Base-by-base conservation (phyloP, 2,329 filamentous ascomycete genomes). In the Pezicula carpinea region DNA sequence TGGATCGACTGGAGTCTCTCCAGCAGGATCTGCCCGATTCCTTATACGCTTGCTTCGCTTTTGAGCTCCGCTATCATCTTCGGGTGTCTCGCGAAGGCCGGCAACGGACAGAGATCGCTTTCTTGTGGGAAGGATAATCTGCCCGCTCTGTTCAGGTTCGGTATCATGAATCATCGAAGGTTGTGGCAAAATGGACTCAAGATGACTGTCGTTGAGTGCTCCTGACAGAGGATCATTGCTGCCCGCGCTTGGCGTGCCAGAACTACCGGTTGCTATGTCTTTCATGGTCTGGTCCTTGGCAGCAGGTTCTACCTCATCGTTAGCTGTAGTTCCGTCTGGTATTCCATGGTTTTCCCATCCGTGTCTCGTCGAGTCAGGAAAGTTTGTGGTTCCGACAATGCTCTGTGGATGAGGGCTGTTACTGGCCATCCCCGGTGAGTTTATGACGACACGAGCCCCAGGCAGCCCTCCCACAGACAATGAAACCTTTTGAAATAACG, bases 21-120 rank as follows among this genome's bases (percentile, higher is more conserved):
- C 81, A 45, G 66, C 10, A 10, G 75, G 59, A 17, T 73, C 76
- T 36, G 84, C 81, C 45, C 82, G 72, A 15, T 80, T 75, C 39
- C 82, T 74, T 23, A 81, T 81, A 42, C 83, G 71, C 59, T 86
- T 87, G 63, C 81, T 85, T 47, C 82, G 71, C 58, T 83, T 85
- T 44, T 78, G 76, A 10, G 77, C 72, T 2, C 68, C 69, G 19
- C 70, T 73, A 29, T 84, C 80, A 43, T 84, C 80, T 6, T 82
- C 79, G 1, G 60, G 69, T 0, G 64, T 69, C 3, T 83, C 80
- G 0, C 70, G 70, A 14, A 85, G 63, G 3, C 80, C 80, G 4
- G 81, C 81, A 23, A 68, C 66, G 10, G 81, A 85, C 50, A 84
- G 80, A 2, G 81, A 84, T 42, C 81, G 71, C 59, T 84, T 84